Percentiles rank a stretch among this genome's conserved stretches.
Evolutionary conservation across 257 asterid genomes (phyloP).

Genomic region (Nicotiana tomentosiformis): DNA sequence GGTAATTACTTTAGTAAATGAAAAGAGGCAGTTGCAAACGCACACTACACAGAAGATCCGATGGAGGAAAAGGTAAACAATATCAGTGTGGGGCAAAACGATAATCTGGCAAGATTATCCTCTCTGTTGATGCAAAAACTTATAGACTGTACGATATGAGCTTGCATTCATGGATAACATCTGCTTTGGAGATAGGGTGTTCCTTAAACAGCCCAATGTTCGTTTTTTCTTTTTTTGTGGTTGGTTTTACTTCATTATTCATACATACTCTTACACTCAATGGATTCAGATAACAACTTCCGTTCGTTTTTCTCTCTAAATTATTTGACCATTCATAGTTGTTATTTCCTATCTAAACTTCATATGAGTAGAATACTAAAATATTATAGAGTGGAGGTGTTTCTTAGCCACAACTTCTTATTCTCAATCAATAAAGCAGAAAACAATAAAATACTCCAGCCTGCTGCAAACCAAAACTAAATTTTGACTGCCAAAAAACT

Average conservation of each 20-base stretch:
- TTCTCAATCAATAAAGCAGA: neutral
- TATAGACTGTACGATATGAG: neutral
- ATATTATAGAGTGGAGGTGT: neutral
- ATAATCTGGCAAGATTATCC: neutral
- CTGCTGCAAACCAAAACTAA: neutral
- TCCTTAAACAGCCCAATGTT: too few relatives aligned
- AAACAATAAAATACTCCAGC: neutral
- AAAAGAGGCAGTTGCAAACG: neutral
- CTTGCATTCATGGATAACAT: neutral
- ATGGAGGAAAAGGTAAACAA: neutral
- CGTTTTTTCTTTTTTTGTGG: neutral
- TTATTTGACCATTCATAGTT: too few relatives aligned
- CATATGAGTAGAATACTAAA: too few relatives aligned
- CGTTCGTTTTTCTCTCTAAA: too few relatives aligned
- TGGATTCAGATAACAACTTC: too few relatives aligned
- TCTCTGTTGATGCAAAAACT: neutral
- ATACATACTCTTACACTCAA: too few relatives aligned
- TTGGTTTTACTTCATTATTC: too few relatives aligned
- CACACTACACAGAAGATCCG: neutral
- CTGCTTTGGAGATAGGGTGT: neutral
- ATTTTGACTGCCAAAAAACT: conserved; percentile 17
- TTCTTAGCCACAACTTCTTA: neutral
- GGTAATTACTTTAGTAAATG: neutral
- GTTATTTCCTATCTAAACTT: too few relatives aligned
- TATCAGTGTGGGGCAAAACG: neutral